Conservation (phyloP, 2,329 filamentous ascomycete species). For the Paraconiothyrium sp. region DNA sequence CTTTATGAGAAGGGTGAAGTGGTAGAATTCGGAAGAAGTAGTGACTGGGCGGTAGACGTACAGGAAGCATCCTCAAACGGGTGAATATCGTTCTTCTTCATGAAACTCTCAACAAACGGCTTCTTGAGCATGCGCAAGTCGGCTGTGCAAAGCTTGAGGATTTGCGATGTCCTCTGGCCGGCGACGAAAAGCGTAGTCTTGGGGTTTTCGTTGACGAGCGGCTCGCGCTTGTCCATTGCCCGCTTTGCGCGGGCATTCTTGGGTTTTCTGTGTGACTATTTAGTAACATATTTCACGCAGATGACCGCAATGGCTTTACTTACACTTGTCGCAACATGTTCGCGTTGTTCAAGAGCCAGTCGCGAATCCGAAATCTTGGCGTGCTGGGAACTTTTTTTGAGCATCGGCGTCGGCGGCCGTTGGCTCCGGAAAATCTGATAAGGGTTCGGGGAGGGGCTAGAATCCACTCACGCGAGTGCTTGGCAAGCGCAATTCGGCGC, state of each 20-base stretch:
- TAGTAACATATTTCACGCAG: background rate
- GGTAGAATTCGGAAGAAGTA: background rate
- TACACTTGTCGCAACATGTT: slow-evolving; percentile 47
- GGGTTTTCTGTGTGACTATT: slow-evolving; percentile 62
- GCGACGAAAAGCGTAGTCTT: slow-evolving; percentile 91
- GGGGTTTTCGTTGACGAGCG: slow-evolving; percentile 87
- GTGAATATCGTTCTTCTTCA: slow-evolving; percentile 95
- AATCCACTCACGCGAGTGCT: background rate
- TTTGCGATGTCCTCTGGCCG: slow-evolving; percentile 83
- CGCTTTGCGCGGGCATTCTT: slow-evolving; percentile 92
- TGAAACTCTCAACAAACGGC: slow-evolving; percentile 87
- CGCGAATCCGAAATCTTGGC: slow-evolving; percentile 35
- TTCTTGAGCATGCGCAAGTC: slow-evolving; percentile 87
- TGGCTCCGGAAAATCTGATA: slow-evolving; percentile 27
- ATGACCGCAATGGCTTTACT: slow-evolving; percentile 12
- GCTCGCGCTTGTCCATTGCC: slow-evolving; percentile 90
- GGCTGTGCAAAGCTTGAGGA: slow-evolving; percentile 82
- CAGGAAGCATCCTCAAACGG: slow-evolving; percentile 89
- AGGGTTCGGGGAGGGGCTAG: slow-evolving; percentile 1
- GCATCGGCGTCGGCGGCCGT: slow-evolving; percentile 23
- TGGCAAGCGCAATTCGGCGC: slow-evolving; percentile 12
- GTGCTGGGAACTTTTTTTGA: slow-evolving; percentile 27
- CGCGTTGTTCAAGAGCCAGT: slow-evolving; percentile 20
- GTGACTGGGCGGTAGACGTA: slow-evolving; percentile 16
- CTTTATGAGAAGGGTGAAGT: too few species aligned